These are phyloP conservation scores for Chalara sp. DNA, from an alignment of 2,329 filamentous ascomycete species.

Conservation along the genomic window DNA sequence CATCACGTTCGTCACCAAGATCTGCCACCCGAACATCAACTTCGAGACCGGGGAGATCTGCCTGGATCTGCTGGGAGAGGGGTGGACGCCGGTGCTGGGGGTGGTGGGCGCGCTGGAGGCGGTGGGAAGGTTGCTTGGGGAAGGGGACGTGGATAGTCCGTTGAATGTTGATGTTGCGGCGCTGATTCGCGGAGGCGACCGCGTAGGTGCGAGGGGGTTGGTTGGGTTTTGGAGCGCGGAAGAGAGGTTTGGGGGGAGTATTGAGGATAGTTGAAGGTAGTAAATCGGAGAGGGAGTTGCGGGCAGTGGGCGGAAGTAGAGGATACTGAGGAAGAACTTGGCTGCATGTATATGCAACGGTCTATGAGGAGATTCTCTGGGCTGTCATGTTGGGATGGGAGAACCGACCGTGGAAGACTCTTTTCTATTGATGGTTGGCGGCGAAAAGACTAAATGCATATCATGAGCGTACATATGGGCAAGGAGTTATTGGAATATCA, in stretches of 20 bases:
- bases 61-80: constrained; percentile 72
- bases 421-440: too few relatives aligned
- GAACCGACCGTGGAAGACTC: too few relatives aligned
- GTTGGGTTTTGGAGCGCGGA: constrained; percentile 65
- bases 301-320: too few relatives aligned
- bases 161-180: constrained; percentile 74
- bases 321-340: too few relatives aligned
- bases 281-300: too few relatives aligned
- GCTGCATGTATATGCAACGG: too few relatives aligned
- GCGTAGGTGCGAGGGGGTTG: constrained; percentile 59
- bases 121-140: constrained; percentile 61
- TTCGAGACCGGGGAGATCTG: constrained; percentile 83
- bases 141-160: constrained; percentile 66
- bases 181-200: constrained; percentile 58
- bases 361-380: too few relatives aligned
- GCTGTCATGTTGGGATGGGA: too few relatives aligned
- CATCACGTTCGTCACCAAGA: constrained; percentile 74
- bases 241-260: constrained; percentile 4
- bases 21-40: constrained; percentile 78
- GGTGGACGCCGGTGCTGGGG: constrained; percentile 83
- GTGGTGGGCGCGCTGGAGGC: constrained; percentile 68
- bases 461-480: too few relatives aligned
- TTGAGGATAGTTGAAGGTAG: constrained; percentile 1
- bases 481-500: too few relatives aligned
- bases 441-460: too few relatives aligned